Conservation (phyloP, 257 asterid species). For the Perilla frutescens region DNA sequence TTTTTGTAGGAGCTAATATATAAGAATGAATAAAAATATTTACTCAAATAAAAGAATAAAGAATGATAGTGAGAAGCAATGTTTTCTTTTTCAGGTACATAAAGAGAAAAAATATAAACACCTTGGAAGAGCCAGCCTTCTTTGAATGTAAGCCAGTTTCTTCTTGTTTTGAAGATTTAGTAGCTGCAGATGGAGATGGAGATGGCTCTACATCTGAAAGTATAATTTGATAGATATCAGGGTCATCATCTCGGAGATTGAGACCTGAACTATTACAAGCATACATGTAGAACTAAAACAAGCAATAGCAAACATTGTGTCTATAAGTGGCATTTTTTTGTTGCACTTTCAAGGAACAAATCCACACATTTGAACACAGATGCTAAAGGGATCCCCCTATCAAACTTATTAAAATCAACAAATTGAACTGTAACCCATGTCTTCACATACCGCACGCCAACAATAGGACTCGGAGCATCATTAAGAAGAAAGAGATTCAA, state of each 20-base stretch:
- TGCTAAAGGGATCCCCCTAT: neutral
- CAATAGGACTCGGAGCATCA: constrained; percentile 1
- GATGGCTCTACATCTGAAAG: constrained; percentile 63
- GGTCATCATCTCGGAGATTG: constrained; percentile 20
- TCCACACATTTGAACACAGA: neutral
- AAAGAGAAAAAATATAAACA: constrained; percentile 35
- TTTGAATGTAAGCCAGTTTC: constrained; percentile 49
- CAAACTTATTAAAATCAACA: constrained; percentile 5
- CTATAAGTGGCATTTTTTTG: constrained; percentile 16
- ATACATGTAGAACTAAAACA: neutral
- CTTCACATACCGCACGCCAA: neutral
- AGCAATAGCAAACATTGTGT: neutral
- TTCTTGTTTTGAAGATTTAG: constrained; percentile 51
- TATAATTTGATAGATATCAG: constrained; percentile 23
- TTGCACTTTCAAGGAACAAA: neutral
- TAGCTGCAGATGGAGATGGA: constrained; percentile 45
- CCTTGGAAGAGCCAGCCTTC: constrained; percentile 64
- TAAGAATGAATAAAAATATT: neutral
- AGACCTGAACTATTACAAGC: constrained; percentile 23
- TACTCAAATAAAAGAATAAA: neutral
- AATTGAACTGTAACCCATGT: neutral
- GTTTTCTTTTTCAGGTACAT: neutral
- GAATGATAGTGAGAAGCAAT: constrained; percentile 14
- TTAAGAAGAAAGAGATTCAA: neutral
- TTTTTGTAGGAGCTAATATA: neutral